Conservation (phyloP, 192 early-diverging fungal genomes). For the Helicostylum pulchrum region DNA sequence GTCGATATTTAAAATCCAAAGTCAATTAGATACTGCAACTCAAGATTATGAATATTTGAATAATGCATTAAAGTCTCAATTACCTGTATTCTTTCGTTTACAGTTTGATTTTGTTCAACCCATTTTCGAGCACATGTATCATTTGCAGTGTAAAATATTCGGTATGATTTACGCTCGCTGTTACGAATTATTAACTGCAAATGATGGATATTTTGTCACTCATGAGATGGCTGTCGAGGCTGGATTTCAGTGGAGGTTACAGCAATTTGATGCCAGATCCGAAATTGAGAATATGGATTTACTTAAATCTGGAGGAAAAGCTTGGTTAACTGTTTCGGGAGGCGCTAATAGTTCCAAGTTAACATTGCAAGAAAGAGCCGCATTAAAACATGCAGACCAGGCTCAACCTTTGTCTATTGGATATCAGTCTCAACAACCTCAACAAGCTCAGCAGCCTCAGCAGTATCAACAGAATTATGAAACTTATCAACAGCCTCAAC, state of each 20-base stretch:
- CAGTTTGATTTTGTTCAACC: slow-evolving; percentile 80
- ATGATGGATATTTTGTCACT: slow-evolving; percentile 50
- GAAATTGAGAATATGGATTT: slow-evolving; percentile 33
- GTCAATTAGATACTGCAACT: slow-evolving; percentile 72
- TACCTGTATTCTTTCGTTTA: slow-evolving; percentile 78
- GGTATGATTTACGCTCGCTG: slow-evolving; percentile 60
- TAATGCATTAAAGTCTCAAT: slow-evolving; percentile 71
- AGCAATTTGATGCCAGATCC: slow-evolving; percentile 26
- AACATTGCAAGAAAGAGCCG: slow-evolving; percentile 27
- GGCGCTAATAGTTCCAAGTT: slow-evolving; percentile 21
- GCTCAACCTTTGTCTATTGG: too few species aligned
- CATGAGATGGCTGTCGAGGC: slow-evolving; percentile 40
- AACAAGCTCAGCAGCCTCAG: too few species aligned
- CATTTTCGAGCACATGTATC: slow-evolving; percentile 81
- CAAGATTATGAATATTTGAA: slow-evolving; percentile 85
- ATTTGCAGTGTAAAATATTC: slow-evolving; percentile 79
- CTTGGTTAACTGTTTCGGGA: slow-evolving; percentile 25
- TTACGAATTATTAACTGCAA: slow-evolving; percentile 47
- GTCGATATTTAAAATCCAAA: slow-evolving; percentile 54
- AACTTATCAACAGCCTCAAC: too few species aligned
- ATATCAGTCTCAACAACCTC: too few species aligned
- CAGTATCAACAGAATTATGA: too few species aligned
- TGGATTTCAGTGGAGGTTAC: slow-evolving; percentile 39
- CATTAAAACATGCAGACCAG: slow-evolving; percentile 8
- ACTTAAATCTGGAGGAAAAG: slow-evolving; percentile 30